Evolutionary conservation across 1,139 yeast genomes (phyloP), one percentile per base, ranked within the genome.

Genomic region (Kluyveromyces sp.): DNA sequence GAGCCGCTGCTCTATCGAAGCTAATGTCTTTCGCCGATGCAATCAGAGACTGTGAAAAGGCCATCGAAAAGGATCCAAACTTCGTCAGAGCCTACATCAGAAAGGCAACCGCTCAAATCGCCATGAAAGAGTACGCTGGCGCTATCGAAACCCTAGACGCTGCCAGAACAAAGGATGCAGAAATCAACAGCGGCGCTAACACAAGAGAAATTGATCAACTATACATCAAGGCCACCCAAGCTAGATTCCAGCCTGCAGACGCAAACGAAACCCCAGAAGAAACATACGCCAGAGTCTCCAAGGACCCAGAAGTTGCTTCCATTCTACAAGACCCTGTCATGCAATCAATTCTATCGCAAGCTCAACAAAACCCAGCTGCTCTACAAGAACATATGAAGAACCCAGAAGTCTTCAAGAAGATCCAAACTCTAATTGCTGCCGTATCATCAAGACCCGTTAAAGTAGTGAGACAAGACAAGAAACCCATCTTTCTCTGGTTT

Each of bases 21-120:
- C 78, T 94, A 56, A 81, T 92, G 84, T 87, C 97, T 25, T 92
- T 90, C 85, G 97, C 97, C 35, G 98, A 90, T 59, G 97, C 96
- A 10, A 82, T 94, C 51, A 77, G 77, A 60, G 99, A 94, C 69
- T 89, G 97, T 73, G 87, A 92, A 64, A 67, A 70, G 52, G 99
- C 98, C 41, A 87, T 94, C 59, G 80, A 78, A 62, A 79, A 81
- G 60, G 98, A 94, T 68, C 95, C 96, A 45, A 68, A 71, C 27
- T 94, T 92, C 66, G 77, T 92, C 63, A 85, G 96, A 72, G 98
- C 98, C 3, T 94, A 90, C 67, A 86, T 94, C 56, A 83, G 98
- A 71, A 94, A 92, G 74, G 98, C 98, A 41, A 87, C 83, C 56
- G 96, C 97, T 29, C 89, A 84, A 71, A 77, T 89, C 65, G 90